Base-by-base conservation (phyloP, 495 filamentous ascomycete species). In the Penicillium riverlandense region DNA sequence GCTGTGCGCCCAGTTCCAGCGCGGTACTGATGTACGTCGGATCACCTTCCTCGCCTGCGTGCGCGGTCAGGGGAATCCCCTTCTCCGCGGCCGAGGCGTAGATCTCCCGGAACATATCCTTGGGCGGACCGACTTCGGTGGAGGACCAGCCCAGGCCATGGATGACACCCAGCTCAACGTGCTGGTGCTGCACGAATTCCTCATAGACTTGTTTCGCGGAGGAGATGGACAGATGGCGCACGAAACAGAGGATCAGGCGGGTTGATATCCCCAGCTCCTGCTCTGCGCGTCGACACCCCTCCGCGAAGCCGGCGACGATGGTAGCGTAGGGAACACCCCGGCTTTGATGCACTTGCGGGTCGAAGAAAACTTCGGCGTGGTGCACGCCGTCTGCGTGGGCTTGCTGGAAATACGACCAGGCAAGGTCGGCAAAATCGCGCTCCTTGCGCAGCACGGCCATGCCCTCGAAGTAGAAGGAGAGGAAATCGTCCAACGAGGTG, bases 311-410 rank as follows among this genome's bases (percentile, higher is more conserved):
- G 3, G 46, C 46, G 1, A 88, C 65, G 15, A 88, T 70, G 7
- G 78, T 81, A 1, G 63, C 45, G 50, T 83, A 82, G 10, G 67
- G n/a, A 8, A 91, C 59, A 11, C 79, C 79, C 15, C 85, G 74
- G n/a, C 58, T 55, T 11, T 74, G 69, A 57, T 91, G 85, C 4
- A 83, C 83, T 51, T 90, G 84, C 7, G 85, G 85, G 57, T 89
- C 85, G 65, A 88, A 89, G 65, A 87, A 89, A 40, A 88, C 75
- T 52, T 91, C 86, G 2, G 83, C 83, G 48, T 90, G 85, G 31
- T 78, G 70, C 7, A 88, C 83, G 40, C 78, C 79, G 50, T 85
- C 79, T 0, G 65, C 55, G 41, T 82, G 71, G 1, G 83, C 85
- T 39, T 71, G 77, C 33, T 67, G 41, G 62, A 89, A 84, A 61